Conservation (phyloP, 148 eudicot genomes). For the Rhododendron williamsianum region DNA sequence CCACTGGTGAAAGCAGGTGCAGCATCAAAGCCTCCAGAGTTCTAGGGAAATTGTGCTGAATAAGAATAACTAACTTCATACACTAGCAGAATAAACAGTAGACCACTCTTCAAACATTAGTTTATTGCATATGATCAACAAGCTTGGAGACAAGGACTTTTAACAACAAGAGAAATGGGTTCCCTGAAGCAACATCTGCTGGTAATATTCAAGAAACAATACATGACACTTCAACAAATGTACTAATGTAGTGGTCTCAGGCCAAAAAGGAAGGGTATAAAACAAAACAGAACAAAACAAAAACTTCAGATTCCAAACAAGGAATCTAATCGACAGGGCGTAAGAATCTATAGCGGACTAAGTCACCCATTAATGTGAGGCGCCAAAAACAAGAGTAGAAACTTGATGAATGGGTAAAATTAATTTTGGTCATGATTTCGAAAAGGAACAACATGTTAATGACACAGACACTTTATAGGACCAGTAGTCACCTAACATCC, state of each 20-base stretch:
- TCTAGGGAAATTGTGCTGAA: constrained; percentile 81
- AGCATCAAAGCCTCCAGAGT: constrained; percentile 75
- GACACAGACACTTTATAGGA: neutral
- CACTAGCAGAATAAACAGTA: neutral
- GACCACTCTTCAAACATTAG: neutral
- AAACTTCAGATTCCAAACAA: constrained; percentile 12
- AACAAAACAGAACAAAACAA: constrained; percentile 13
- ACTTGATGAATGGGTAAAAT: neutral
- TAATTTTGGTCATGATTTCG: neutral
- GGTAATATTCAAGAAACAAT: neutral
- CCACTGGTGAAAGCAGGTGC: constrained; percentile 84
- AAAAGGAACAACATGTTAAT: neutral
- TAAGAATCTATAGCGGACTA: neutral
- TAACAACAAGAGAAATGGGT: neutral
- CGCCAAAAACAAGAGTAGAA: constrained; percentile 5
- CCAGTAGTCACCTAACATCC: constrained; percentile 1
- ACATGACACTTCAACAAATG: constrained; percentile 8
- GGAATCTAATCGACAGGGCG: neutral
- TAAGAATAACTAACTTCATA: constrained; percentile 13
- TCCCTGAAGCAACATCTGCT: constrained; percentile 6
- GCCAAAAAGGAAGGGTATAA: constrained; percentile 3
- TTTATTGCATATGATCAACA: neutral
- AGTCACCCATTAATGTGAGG: neutral
- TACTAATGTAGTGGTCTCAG: constrained; percentile 10
- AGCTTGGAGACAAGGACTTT: neutral